Conservation (phyloP, 2,329 filamentous ascomycete genomes). For the Colletotrichum sublineola region DNA sequence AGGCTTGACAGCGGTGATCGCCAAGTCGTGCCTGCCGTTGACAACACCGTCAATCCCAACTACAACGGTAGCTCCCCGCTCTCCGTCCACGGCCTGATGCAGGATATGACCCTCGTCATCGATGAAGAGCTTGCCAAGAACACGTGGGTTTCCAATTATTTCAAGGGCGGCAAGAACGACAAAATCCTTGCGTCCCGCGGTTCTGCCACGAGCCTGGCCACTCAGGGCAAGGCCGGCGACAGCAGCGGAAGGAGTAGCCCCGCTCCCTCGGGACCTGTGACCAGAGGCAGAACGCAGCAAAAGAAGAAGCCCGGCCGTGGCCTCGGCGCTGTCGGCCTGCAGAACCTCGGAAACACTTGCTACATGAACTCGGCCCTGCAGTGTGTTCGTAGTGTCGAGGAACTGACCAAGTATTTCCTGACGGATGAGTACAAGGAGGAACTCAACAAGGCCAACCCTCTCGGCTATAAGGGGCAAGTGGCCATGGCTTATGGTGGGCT, state of each 20-base stretch:
- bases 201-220: constrained; percentile 50
- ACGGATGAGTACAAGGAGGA: constrained; percentile 80
- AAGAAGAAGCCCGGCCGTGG: constrained; percentile 78
- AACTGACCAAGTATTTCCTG: constrained; percentile 93
- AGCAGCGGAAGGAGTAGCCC: constrained; percentile 80
- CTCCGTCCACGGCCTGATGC: constrained; percentile 75
- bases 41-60: constrained; percentile 79
- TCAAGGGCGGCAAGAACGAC: constrained; percentile 47
- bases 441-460: constrained; percentile 86
- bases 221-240: constrained; percentile 53
- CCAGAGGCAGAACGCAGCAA: constrained; percentile 78
- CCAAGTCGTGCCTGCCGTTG: constrained; percentile 53
- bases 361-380: constrained; percentile 99
- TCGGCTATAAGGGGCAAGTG: constrained; percentile 88
- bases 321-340: constrained; percentile 83
- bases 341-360: constrained; percentile 95
- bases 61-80: constrained; percentile 82
- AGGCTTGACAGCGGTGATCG: constrained; percentile 44
- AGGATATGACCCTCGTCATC: constrained; percentile 82
- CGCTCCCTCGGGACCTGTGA: constrained; percentile 70
- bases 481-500: constrained; percentile 86
- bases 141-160: constrained; percentile 67
- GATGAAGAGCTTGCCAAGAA: constrained; percentile 80
- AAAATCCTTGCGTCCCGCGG: constrained; percentile 55
- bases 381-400: constrained; percentile 92